Evolutionary conservation across 805 yeast species (phyloP).

Genomic region (Zygosaccharomyces bisporus): DNA sequence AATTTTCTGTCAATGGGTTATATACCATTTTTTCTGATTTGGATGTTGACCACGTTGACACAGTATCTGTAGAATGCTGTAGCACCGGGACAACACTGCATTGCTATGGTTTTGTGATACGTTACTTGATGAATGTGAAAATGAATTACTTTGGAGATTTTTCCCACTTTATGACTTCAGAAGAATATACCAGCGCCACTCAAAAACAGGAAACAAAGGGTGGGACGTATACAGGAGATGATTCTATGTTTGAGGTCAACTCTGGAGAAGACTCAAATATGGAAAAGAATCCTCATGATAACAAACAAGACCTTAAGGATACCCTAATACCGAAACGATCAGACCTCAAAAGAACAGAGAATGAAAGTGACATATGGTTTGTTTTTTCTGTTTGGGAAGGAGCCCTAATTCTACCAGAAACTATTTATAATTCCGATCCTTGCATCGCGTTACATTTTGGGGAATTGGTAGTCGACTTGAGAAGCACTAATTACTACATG

Average conservation of each 20-base stretch:
- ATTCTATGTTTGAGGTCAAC: conserved; percentile 5
- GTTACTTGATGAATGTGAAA: conserved; percentile 67
- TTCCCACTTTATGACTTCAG: conserved; percentile 78
- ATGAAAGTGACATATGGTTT: conserved; percentile 75
- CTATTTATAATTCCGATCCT: conserved; percentile 60
- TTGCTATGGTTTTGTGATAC: conserved; percentile 74
- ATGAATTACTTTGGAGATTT: conserved; percentile 91
- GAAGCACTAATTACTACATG: conserved; percentile 91
- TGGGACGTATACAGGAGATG: conserved; percentile 5
- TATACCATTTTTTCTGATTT: conserved; percentile 57
- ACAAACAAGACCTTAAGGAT: background rate
- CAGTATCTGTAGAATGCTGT: conserved; percentile 57
- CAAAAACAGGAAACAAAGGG: conserved; percentile 10
- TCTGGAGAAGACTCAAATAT: conserved; percentile 1
- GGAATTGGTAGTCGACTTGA: conserved; percentile 67
- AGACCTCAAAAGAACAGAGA: conserved; percentile 46
- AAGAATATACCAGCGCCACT: conserved; percentile 56
- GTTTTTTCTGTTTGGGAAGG: conserved; percentile 69
- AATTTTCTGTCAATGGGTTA: conserved; percentile 59
- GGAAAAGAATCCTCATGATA: background rate
- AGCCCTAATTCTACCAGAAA: conserved; percentile 65
- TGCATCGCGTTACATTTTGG: conserved; percentile 62
- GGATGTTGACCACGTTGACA: conserved; percentile 66
- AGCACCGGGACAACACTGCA: conserved; percentile 67
- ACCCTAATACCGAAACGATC: conserved; percentile 16